These are phyloP conservation scores for Noccaea caerulescens DNA, from an alignment of 345 rosid genomes.

Conservation along the genomic window DNA sequence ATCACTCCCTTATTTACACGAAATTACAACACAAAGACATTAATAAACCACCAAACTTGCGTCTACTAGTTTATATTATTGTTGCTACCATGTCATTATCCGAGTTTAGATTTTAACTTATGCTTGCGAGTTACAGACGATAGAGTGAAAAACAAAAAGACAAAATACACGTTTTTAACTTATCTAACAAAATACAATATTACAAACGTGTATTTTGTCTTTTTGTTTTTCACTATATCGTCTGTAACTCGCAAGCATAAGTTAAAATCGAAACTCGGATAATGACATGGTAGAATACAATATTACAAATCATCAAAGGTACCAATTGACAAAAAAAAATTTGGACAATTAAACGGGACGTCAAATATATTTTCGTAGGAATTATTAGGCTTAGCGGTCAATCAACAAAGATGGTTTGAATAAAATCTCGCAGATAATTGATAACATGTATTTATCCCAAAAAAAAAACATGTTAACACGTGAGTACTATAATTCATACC, in stretches of 20 bases:
- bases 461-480: background rate
- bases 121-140: background rate
- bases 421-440: background rate
- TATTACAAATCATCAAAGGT: background rate
- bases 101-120: background rate
- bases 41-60: too few relatives aligned
- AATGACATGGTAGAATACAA: too few relatives aligned
- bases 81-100: background rate
- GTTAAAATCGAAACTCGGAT: too few relatives aligned
- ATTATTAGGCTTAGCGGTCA: background rate
- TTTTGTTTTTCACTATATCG: too few relatives aligned
- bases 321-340: background rate
- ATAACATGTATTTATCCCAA: background rate
- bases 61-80: background rate
- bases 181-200: background rate
- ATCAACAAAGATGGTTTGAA: background rate
- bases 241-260: too few relatives aligned
- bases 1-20: too few relatives aligned
- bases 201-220: too few relatives aligned
- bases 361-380: background rate
- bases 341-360: conserved; percentile 7
- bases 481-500: background rate
- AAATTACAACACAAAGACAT: too few relatives aligned
- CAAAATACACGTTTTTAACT: background rate
- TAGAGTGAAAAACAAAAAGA: too few relatives aligned